Base-by-base conservation (phyloP, 306 rosid species). In the Argentina anserina region DNA sequence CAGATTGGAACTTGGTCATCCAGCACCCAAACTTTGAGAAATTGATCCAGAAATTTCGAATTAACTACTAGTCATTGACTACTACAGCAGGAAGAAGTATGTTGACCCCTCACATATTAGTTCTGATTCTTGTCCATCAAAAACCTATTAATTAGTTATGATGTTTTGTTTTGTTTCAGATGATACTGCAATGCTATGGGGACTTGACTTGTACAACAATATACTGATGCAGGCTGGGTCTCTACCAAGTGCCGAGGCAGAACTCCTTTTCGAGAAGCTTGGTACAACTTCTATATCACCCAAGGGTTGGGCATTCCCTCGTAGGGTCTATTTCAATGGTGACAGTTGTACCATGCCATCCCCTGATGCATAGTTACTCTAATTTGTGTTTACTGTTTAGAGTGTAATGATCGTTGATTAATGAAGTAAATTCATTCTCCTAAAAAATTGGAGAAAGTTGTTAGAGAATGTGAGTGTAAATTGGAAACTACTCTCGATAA, bases 221-320 rank as follows among this genome's bases (percentile, higher is more conserved):
- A 77, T 93, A 4, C 93, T 93, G 61, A 84, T 75, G 84, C 85
- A 88, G 83, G 96, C 98, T n/a, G 93, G 97, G 49, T 84, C 81
- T 39, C 6, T 15, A 17, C 97, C 97, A 28, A 93, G 85, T 73
- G 97, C 83, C 31, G 95, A 90, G 66, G 86, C 97, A 0, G 98
- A 93, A 81, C 74, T 93, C 61, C 88, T 87, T 31, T 90, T 93
- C 71, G 81, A 37, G 34, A 93, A 93, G 74, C 90, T 86, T 39
- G 73, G 73, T 59, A 71, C 95, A 2, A 81, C 81, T 59, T 93
- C 90, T 70, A 86, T 87, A 53, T 88, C 89, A 23, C 91, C 83
- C 3, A 87, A 87, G 73, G 97, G 96, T 67, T 90, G 93, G 98
- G 98, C 92, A 6, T 93, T 93, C 81, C 97, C 98, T 77, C 84